Evolutionary conservation across 2,329 filamentous ascomycete species (phyloP), one percentile per base, ranked within the genome.

Genomic region (Fusarium piperis): DNA sequence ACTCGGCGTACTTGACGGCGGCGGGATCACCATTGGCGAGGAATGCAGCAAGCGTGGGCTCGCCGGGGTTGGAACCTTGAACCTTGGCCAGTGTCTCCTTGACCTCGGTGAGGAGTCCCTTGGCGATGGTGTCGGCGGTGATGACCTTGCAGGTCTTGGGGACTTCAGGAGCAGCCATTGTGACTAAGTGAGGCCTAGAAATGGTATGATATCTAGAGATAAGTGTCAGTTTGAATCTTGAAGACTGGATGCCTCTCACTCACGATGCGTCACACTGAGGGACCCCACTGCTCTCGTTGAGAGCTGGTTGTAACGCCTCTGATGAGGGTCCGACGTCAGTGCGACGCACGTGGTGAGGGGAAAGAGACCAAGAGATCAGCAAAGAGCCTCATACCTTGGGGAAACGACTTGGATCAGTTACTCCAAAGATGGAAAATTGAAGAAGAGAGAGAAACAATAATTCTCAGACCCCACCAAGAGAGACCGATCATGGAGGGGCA

Each of bases 1-100:
- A 98, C 82, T 98, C 94, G 61, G 96, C 96, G 80, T 99, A 98
- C 85, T 97, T 94, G 76, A 93, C 87, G 33, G 95, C 95, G 39
- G 94, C 94, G 32, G 95, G 94, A 83, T 99, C 96, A 73, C 89
- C 89, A 82, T 97, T 98, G 74, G 95, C 94, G 63, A 99, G 87
- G 83, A 98, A 97, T 65, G 95, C 96, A 48, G 95, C 93, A 59
- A 99, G 88, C 68, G 93, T 91, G 35, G 96, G 95, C 79, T 91
- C 85, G 44, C 79, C 76, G 65, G 82, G 82, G 67, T 80, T 79
- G 35, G 81, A 85, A 73, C 88, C 90, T 77, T 91, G 87, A 53
- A 97, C 85, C 72, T 90, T 91, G 77, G 89, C 88, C 67, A 97
- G 85, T 8, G 92, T 93, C 65, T 93, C 89, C 73, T 90, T 87